Base-by-base conservation (phyloP, 106 monocot species). In the Acorus calamus region DNA sequence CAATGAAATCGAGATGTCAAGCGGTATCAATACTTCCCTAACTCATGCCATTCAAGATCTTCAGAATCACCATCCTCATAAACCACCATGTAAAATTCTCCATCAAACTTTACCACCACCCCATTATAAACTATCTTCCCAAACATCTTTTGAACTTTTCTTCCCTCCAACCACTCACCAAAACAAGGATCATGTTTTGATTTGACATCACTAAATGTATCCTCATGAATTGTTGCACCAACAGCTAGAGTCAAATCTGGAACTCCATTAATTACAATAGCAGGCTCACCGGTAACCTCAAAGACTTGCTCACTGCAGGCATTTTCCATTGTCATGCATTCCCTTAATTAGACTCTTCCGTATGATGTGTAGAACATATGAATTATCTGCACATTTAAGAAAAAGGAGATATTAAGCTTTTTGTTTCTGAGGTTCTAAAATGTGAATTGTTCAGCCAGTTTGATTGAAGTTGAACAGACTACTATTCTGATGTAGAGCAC, bases 41-140 rank as follows among this genome's bases (percentile, higher is more conserved):
- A 67, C 70, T 92, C 87, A 60, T 68, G 63, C 84, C 87, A 88
- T 54, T 82, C 79, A 44, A 92, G 73, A 73, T 85, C 88, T 66
- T 93, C 85, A 50, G 63, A 62, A 65, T 89, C 83, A 10, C 89
- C 86, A 72, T 89, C 89, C 77, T 93, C 83, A 72, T 93, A 93
- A 4, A 83, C 78, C 52, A 94, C 83, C 49, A 67, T 76, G 51
- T 83, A 93, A 85, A 62, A 70, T 71, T 88, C 78, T 52, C 59
- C 46, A 56, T 91, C 83, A 71, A 69, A 92, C 49, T 76, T 73
- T 11, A 55, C 70, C 55, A 92, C 92, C 62, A 78, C 69, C 6
- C 88, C 92, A 55, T 53, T 60, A 54, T 85, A 88, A 70, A 78
- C 78, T 7, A 44, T 67, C 63, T 78, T 57, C 63, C 73, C 85